These are phyloP conservation scores for Kuraishia molischiana DNA, from an alignment of 805 yeast genomes.

Conservation along the genomic window DNA sequence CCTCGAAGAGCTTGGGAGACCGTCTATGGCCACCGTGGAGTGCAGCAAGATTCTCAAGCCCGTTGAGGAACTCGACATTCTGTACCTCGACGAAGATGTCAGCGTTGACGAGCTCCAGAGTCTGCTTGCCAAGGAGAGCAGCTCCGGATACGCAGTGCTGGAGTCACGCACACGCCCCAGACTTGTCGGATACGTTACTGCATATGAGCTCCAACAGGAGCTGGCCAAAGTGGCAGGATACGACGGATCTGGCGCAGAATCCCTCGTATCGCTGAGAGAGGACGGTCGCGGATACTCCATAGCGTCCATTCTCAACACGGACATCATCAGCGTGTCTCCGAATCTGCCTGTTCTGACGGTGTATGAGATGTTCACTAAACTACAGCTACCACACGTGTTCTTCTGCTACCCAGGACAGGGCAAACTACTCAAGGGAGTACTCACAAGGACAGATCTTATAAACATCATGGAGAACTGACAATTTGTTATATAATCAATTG, in stretches of 20 bases:
- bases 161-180: slow-evolving; percentile 20
- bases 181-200: slow-evolving; percentile 32
- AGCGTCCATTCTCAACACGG: slow-evolving; percentile 7
- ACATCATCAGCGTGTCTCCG: slow-evolving; percentile 18
- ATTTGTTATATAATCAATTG: no score
- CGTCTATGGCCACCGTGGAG: slow-evolving; percentile 27
- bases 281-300: slow-evolving; percentile 7
- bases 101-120: slow-evolving; percentile 16
- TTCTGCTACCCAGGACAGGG: slow-evolving; percentile 19
- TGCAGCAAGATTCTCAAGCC: slow-evolving; percentile 26
- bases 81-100: slow-evolving; percentile 21
- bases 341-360: slow-evolving; percentile 22
- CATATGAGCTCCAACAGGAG: slow-evolving; percentile 25
- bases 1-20: slow-evolving; percentile 19
- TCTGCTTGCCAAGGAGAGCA: slow-evolving; percentile 12
- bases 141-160: slow-evolving; percentile 36
- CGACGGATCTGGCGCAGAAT: slow-evolving; percentile 8
- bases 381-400: slow-evolving; percentile 22
- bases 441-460: slow-evolving; percentile 23
- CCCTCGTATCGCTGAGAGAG: slow-evolving; percentile 2
- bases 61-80: slow-evolving; percentile 14
- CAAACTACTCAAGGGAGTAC: slow-evolving; percentile 21
- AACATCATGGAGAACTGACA: slow-evolving; percentile 9
- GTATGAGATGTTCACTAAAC: slow-evolving; percentile 25
- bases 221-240: slow-evolving; percentile 5